Evolutionary conservation across 163 green algal genomes (phyloP).

Genomic region (Volvox carteri): DNA sequence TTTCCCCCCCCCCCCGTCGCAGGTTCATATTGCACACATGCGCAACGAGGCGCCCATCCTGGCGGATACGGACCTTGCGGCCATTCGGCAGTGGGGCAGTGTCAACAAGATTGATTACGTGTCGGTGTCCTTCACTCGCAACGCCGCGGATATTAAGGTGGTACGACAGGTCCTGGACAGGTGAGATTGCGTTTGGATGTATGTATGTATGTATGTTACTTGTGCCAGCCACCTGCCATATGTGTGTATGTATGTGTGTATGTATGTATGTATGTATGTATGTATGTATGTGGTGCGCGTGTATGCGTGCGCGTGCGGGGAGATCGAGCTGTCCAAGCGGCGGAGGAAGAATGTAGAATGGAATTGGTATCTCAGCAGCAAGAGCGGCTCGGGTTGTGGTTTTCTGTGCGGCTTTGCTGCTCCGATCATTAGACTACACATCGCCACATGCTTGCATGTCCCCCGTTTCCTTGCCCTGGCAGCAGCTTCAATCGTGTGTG

Average conservation of each 20-base stretch:
- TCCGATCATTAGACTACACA: too few relatives aligned
- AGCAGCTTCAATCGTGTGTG: too few relatives aligned
- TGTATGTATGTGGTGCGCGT: too few relatives aligned
- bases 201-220: background rate
- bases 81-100: conserved; percentile 70
- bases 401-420: too few relatives aligned
- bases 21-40: conserved; percentile 63
- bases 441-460: too few relatives aligned
- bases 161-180: conserved; percentile 60
- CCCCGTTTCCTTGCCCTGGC: too few relatives aligned
- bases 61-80: conserved; percentile 58
- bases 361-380: too few relatives aligned
- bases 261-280: background rate
- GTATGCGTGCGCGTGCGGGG: background rate
- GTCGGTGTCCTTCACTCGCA: conserved; percentile 82
- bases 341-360: too few relatives aligned
- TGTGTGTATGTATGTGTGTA: background rate
- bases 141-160: conserved; percentile 76
- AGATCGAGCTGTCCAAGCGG: too few relatives aligned
- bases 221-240: too few relatives aligned
- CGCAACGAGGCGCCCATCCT: conserved; percentile 69
- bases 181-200: conserved; percentile 20
- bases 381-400: too few relatives aligned
- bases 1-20: too few relatives aligned
- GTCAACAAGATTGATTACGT: conserved; percentile 89